phyloP scores from a whole-genome alignment of 2,329 filamentous ascomycete species.

The Neonectria faginata region DNA sequence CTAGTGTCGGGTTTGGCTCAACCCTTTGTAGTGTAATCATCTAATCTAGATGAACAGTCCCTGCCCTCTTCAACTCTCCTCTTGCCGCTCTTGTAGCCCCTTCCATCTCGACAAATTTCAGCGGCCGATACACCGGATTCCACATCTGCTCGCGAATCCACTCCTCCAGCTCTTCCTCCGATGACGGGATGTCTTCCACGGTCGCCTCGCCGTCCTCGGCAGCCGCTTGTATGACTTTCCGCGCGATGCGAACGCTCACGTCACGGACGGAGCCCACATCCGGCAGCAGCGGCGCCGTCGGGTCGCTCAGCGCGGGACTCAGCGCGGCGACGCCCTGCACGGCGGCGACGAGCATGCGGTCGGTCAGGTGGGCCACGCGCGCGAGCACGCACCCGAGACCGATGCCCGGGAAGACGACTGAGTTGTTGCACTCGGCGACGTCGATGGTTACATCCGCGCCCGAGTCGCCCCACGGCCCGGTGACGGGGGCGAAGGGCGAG shows the following conservation, averaged over 20 bases:
- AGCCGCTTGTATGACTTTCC: slow-evolving; percentile 78
- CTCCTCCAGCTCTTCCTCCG: slow-evolving; percentile 68
- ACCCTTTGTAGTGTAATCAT: slow-evolving; percentile 20
- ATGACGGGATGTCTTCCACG: slow-evolving; percentile 71
- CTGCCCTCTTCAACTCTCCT: slow-evolving; percentile 49
- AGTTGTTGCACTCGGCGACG: slow-evolving; percentile 88
- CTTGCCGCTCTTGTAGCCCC: slow-evolving; percentile 68
- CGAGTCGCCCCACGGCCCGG: slow-evolving; percentile 64
- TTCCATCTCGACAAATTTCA: slow-evolving; percentile 66
- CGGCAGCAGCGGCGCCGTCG: slow-evolving; percentile 76
- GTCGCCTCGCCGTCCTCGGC: slow-evolving; percentile 76
- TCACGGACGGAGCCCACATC: slow-evolving; percentile 80
- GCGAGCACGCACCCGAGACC: slow-evolving; percentile 82
- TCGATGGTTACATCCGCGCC: slow-evolving; percentile 59
- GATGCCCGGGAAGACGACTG: slow-evolving; percentile 86
- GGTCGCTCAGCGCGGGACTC: slow-evolving; percentile 75
- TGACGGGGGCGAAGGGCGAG: slow-evolving; percentile 82
- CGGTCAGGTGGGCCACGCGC: slow-evolving; percentile 74
- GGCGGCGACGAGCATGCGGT: slow-evolving; percentile 85
- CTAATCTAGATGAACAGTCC: slow-evolving; percentile 44
- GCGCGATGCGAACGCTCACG: slow-evolving; percentile 82
- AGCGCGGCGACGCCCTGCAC: slow-evolving; percentile 77
- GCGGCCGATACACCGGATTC: slow-evolving; percentile 74
- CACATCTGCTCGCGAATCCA: slow-evolving; percentile 88
- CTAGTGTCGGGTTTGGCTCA: background rate